Conservation (phyloP, 768 basidiomycete genomes). For the Suillus brevipes region DNA sequence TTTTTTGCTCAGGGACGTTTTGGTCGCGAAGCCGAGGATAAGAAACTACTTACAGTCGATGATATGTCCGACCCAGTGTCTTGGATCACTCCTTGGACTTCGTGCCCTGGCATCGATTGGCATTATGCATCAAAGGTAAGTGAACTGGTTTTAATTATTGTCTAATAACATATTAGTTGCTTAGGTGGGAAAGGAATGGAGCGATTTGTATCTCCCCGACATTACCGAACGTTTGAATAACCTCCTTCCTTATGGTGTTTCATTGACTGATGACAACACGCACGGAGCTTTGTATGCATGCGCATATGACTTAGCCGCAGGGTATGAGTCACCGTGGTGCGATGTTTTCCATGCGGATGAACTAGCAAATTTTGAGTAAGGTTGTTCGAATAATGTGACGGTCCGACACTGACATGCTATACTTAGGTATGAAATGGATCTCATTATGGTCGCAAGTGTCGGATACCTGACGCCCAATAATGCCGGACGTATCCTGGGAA, state of each 20-base stretch:
- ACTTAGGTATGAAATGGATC: slow-evolving; percentile 40
- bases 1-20: slow-evolving; percentile 43
- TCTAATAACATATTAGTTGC: background rate
- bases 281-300: slow-evolving; percentile 45
- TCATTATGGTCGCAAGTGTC: slow-evolving; percentile 39
- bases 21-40: slow-evolving; percentile 30
- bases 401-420: background rate
- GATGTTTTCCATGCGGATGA: slow-evolving; percentile 36
- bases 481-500: slow-evolving; percentile 38
- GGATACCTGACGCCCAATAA: slow-evolving; percentile 34
- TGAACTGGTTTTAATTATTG: background rate
- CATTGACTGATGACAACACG: slow-evolving; percentile 34
- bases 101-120: slow-evolving; percentile 26
- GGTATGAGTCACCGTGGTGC: slow-evolving; percentile 42
- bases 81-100: slow-evolving; percentile 44
- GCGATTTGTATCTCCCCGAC: slow-evolving; percentile 33
- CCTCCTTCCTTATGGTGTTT: slow-evolving; percentile 31
- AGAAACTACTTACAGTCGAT: slow-evolving; percentile 30
- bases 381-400: background rate
- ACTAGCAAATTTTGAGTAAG: slow-evolving; percentile 38
- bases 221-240: slow-evolving; percentile 37
- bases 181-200: slow-evolving; percentile 32
- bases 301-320: slow-evolving; percentile 41
- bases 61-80: slow-evolving; percentile 38
- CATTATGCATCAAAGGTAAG: slow-evolving; percentile 9